Evolutionary conservation across 306 rosid genomes (phyloP).

Genomic region (Erythrophleum fordii): DNA sequence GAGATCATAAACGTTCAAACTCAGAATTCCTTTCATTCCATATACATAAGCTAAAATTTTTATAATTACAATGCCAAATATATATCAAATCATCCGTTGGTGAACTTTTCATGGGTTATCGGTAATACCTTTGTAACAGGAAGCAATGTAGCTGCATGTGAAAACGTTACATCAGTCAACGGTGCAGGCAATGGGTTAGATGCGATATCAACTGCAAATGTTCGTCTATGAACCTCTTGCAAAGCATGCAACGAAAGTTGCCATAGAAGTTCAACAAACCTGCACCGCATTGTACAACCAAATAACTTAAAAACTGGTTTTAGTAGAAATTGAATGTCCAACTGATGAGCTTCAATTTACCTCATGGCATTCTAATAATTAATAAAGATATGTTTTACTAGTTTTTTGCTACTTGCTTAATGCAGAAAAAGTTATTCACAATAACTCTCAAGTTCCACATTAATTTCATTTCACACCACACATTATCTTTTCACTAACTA

Average conservation of each 20-base stretch:
- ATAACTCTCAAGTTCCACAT: slow-evolving; percentile 14
- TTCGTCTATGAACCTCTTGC: slow-evolving; percentile 91
- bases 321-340: neutral
- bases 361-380: slow-evolving; percentile 17
- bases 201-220: slow-evolving; percentile 82
- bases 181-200: slow-evolving; percentile 91
- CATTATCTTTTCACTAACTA: slow-evolving; percentile 17
- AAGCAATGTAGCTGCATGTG: slow-evolving; percentile 95
- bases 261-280: slow-evolving; percentile 98
- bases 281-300: slow-evolving; percentile 40
- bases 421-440: slow-evolving; percentile 17
- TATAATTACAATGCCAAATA: neutral
- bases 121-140: slow-evolving; percentile 89
- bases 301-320: slow-evolving; percentile 25
- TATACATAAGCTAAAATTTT: slow-evolving; percentile 22
- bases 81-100: slow-evolving; percentile 26
- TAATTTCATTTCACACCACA: slow-evolving; percentile 15
- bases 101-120: neutral
- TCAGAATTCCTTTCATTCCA: slow-evolving; percentile 24
- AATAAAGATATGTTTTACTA: neutral
- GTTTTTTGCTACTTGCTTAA: neutral
- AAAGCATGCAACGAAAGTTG: slow-evolving; percentile 98
- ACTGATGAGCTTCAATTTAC: slow-evolving; percentile 21
- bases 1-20: neutral
- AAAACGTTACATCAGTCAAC: slow-evolving; percentile 93